These are phyloP conservation scores for Pyrenophora seminiperda DNA, from an alignment of 2,329 filamentous ascomycete genomes.

Conservation along the genomic window DNA sequence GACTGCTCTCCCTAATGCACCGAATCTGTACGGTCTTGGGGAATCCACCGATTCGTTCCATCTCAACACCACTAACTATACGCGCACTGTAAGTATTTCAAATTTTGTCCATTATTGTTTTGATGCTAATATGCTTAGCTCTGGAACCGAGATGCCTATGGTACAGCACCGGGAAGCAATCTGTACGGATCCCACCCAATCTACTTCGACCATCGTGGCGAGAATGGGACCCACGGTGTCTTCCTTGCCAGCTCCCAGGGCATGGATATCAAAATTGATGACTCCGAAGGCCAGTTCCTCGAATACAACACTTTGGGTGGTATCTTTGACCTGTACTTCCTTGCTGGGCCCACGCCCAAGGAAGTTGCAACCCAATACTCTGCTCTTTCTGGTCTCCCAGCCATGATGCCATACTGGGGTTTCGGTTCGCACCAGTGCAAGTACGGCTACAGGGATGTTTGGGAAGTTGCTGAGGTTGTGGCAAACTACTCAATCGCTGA, in stretches of 20 bases:
- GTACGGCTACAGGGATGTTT: constrained; percentile 61
- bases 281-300: constrained; percentile 68
- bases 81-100: constrained; percentile 52
- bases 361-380: constrained; percentile 57
- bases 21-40: constrained; percentile 77
- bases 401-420: constrained; percentile 59
- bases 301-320: constrained; percentile 81
- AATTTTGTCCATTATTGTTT: constrained; percentile 48
- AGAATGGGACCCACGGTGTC: constrained; percentile 46
- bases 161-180: constrained; percentile 64
- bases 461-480: constrained; percentile 67
- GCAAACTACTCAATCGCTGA: constrained; percentile 68
- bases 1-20: constrained; percentile 69
- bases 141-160: constrained; percentile 72
- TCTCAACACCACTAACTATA: constrained; percentile 71
- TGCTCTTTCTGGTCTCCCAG: constrained; percentile 53
- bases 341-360: constrained; percentile 55
- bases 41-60: constrained; percentile 74
- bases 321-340: constrained; percentile 70
- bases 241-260: constrained; percentile 43
- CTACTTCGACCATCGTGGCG: constrained; percentile 73
- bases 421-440: constrained; percentile 59
- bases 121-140: constrained; percentile 60
- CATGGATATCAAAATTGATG: constrained; percentile 78
- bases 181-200: constrained; percentile 75